Percentiles rank a stretch among this genome's conserved stretches.
Conservation (phyloP, 306 rosid species). For the Begonia fuchsioides region DNA sequence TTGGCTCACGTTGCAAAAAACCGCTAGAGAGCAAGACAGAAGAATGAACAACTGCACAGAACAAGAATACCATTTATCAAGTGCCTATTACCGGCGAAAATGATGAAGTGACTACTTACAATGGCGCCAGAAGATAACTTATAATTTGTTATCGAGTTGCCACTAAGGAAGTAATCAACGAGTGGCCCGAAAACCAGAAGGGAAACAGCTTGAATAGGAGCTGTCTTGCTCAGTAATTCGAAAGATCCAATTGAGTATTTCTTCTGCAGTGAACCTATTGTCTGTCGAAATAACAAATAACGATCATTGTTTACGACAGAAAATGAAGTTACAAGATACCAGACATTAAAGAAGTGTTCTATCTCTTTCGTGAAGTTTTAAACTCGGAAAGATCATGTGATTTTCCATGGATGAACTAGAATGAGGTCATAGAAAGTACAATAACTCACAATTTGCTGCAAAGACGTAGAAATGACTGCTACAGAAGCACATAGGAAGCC, state of each 20-base stretch:
- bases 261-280: slow-evolving; percentile 39
- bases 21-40: slow-evolving; percentile 39
- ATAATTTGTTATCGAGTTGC: slow-evolving; percentile 18
- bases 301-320: too few species aligned
- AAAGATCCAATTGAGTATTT: slow-evolving; percentile 69
- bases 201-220: slow-evolving; percentile 43
- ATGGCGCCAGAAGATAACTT: slow-evolving; percentile 17
- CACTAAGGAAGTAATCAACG: slow-evolving; percentile 30
- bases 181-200: slow-evolving; percentile 35
- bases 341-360: too few species aligned
- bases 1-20: slow-evolving; percentile 47
- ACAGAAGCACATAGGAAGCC: slow-evolving; percentile 43
- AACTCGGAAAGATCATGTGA: too few species aligned
- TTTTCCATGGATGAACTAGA: neutral
- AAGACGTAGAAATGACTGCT: slow-evolving; percentile 34
- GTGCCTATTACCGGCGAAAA: neutral
- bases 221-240: slow-evolving; percentile 64
- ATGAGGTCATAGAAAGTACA: slow-evolving; percentile 3
- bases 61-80: neutral
- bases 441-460: slow-evolving; percentile 42
- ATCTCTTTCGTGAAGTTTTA: too few species aligned
- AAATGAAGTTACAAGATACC: too few species aligned
- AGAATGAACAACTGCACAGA: slow-evolving; percentile 28
- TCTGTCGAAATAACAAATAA: slow-evolving; percentile 21
- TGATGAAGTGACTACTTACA: slow-evolving; percentile 14